Base-by-base conservation (phyloP, 2,329 filamentous ascomycete species). In the Aureobasidium lini region DNA sequence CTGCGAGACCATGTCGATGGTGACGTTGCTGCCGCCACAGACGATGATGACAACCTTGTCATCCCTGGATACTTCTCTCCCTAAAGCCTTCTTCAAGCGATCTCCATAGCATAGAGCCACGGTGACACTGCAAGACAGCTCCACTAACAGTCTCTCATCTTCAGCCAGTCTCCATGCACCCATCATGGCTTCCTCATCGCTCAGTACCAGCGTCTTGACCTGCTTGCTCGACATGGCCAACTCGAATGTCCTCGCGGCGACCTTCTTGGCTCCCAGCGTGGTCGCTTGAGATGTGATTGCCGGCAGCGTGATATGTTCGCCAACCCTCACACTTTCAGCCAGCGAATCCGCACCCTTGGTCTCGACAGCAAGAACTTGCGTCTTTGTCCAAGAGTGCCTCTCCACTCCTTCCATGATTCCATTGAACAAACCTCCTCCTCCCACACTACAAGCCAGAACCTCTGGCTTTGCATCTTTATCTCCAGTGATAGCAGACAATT, bases 41-140 rank as follows among this genome's bases (percentile, higher is more conserved):
- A 96, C 84, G 28, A 95, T 79, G 57, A 96, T 77, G 1, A 96
- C 90, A 6, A 96, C 82, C 64, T 89, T 89, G 70, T 84, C 87
- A 60, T 81, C 75, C 0, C 78, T 76, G 73, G 81, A 85, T 63
- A 90, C 80, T 36, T 81, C 80, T 34, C 86, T 83, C 0, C 91
- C 74, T 9, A 84, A 65, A 1, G 70, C 74, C 65, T 79, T 77
- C 67, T 85, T 80, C 67, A 95, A 69, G 42, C 81, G 72, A 0
- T 81, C 84, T 42, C 82, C 82, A 67, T 90, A 90, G 61, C 79
- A 84, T 3, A 83, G 71, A 1, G 87, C 89, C 11, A 95, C 74
- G 56, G 87, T 88, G 6, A 93, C 90, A 0, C 92, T 91, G 70
- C 93, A 96, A 0, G 91, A 85, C 37, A 87, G 78, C 76, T 97